Base-by-base conservation (phyloP, 805 yeast species). In the Metschnikowia dekortorum region DNA sequence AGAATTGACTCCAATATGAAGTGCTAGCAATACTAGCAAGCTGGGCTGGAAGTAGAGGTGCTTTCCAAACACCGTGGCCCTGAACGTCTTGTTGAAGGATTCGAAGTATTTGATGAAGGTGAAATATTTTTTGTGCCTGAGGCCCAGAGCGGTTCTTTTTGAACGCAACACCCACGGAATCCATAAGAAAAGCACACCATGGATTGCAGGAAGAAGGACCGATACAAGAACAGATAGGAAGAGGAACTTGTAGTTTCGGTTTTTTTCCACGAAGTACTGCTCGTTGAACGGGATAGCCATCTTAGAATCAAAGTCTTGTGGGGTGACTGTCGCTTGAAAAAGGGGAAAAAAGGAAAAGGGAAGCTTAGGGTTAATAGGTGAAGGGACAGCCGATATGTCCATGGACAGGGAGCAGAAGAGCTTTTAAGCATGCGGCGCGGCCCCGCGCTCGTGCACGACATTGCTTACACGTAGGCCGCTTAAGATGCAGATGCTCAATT, bases 131-230 rank as follows among this genome's bases (percentile, higher is more conserved):
- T 46, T 50, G 32, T 58, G 49, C 10, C 42, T 53, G 2, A 63
- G 44, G 8, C 59, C 16, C 8, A 50, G 44, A 4, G 53, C 46
- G 8, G 42, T 46, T 50, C 75, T 57, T 14, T 48, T 54, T 0
- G 49, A 40, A 48, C 79, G 54, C 10, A 73, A 52, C 33, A 39
- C 58, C 34, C 63, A 53, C 3, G 79, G 79, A 6, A 73, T 57
- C 78, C 79, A 74, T 41, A 66, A 64, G 56, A 74, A 73, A 3
- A 74, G n/a, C 1, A 70, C 6, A 2, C 81, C 81, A 59, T 76
- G 74, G 6, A 65, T 22, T 1, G 66, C 42, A 8, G 76, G 58
- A 1, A 63, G 47, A 4, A 55, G 32, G 2, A 73, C 10, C 6
- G 64, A 55, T 10, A 68, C 34, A 1, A 62, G 63, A 48, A 67